Percentiles rank a stretch among this genome's conserved stretches.
These are phyloP conservation scores for Populus trichocarpa DNA, from an alignment of 441 rosid species.

Conservation along the genomic window DNA sequence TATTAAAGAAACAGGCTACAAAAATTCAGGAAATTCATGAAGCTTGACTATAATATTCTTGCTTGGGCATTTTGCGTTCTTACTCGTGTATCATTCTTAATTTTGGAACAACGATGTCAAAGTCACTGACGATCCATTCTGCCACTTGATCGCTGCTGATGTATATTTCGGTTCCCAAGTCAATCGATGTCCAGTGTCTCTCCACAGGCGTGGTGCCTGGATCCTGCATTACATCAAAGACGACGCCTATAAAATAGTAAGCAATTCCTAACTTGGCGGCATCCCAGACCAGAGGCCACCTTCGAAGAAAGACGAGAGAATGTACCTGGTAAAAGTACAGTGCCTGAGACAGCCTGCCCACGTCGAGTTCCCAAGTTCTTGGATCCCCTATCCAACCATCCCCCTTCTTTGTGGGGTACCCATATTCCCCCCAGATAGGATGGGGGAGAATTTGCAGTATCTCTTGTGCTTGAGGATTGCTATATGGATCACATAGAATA, in stretches of 20 bases:
- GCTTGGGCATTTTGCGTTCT: no score
- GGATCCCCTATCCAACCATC: slow-evolving; percentile 70
- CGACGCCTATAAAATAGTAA: no score
- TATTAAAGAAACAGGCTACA: no score
- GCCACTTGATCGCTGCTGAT: slow-evolving; percentile 49
- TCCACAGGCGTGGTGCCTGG: slow-evolving; percentile 43
- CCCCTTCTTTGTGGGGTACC: slow-evolving; percentile 49
- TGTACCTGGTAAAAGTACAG: slow-evolving; percentile 59
- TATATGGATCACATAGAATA: slow-evolving; percentile 54
- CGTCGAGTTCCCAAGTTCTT: slow-evolving; percentile 59
- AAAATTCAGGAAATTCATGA: no score
- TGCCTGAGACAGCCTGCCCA: slow-evolving; percentile 56
- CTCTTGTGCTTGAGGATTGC: slow-evolving; percentile 77
- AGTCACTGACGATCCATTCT: slow-evolving; percentile 55
- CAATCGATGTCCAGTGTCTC: slow-evolving; percentile 56
- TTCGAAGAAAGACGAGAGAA: neutral
- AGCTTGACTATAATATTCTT: no score
- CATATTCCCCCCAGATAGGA: slow-evolving; percentile 16
- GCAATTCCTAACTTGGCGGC: no score
- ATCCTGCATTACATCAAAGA: slow-evolving; percentile 33
- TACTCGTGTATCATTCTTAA: neutral
- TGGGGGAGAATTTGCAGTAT: slow-evolving; percentile 67
- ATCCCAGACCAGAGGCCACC: no score
- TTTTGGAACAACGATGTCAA: slow-evolving; percentile 30
- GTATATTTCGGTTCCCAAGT: slow-evolving; percentile 64